phyloP scores from a whole-genome alignment of 2,329 filamentous ascomycete genomes.

The Stylonectria norvegica region DNA sequence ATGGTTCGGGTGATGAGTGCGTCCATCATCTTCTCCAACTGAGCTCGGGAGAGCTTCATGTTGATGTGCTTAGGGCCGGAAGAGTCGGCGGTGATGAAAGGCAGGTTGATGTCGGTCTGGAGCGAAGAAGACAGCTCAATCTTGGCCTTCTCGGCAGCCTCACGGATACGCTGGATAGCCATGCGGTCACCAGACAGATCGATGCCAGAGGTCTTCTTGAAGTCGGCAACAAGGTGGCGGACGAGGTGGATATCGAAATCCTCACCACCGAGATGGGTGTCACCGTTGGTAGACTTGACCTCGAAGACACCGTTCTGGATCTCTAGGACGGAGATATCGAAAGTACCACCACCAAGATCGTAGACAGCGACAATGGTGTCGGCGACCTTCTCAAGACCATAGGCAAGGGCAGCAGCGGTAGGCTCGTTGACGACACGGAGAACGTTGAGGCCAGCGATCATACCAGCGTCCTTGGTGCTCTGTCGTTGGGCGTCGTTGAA shows the following conservation, averaged over 20 bases:
- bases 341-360: constrained; percentile 97
- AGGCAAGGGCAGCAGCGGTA: constrained; percentile 90
- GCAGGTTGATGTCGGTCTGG: constrained; percentile 96
- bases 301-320: constrained; percentile 98
- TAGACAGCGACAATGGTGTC: constrained; percentile 92
- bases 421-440: constrained; percentile 98
- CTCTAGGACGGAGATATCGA: constrained; percentile 97
- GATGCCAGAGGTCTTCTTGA: constrained; percentile 93
- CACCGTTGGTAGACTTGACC: constrained; percentile 98
- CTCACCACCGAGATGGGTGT: constrained; percentile 96
- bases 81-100: constrained; percentile 95
- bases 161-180: constrained; percentile 98
- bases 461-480: constrained; percentile 96
- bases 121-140: constrained; percentile 94
- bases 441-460: constrained; percentile 93
- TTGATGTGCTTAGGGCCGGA: constrained; percentile 99
- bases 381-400: constrained; percentile 91
- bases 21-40: constrained; percentile 91
- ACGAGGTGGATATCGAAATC: constrained; percentile 96
- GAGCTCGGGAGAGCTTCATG: constrained; percentile 84
- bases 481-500: constrained; percentile 99
- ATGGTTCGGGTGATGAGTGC: constrained; percentile 82
- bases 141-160: constrained; percentile 99
- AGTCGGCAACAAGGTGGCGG: constrained; percentile 87
- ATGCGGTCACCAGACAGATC: constrained; percentile 91